Evolutionary conservation across 352 stramenopile genomes (phyloP).

Genomic region (Phytopythium oedochilum): DNA sequence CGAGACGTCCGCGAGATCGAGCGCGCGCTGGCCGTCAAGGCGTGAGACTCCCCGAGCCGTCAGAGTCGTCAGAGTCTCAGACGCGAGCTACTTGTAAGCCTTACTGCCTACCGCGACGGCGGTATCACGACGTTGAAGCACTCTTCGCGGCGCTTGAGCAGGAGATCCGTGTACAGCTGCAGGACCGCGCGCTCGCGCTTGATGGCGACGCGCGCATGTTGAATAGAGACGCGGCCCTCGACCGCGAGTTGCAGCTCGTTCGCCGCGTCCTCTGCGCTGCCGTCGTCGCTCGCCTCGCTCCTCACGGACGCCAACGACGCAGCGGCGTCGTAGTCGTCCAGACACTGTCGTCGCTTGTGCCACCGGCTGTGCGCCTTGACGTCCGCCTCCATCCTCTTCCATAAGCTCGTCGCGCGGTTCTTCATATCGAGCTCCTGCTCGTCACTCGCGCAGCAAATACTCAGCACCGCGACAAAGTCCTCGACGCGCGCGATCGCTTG

Average conservation of each 20-base stretch:
- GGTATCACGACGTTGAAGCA: constrained; percentile 27
- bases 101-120: constrained; percentile 5
- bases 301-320: neutral
- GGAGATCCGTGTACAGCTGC: constrained; percentile 37
- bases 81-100: neutral
- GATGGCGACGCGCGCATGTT: constrained; percentile 27
- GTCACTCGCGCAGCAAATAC: constrained; percentile 38
- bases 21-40: neutral
- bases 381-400: constrained; percentile 14
- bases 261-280: constrained; percentile 21
- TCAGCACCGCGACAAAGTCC: constrained; percentile 20
- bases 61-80: too few relatives aligned
- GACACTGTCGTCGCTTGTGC: neutral
- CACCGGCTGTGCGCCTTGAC: neutral
- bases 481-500: constrained; percentile 13
- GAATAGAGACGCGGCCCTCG: constrained; percentile 31
- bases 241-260: constrained; percentile 15
- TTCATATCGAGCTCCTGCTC: constrained; percentile 32
- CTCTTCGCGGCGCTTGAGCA: constrained; percentile 44
- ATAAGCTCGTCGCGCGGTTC: constrained; percentile 12
- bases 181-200: constrained; percentile 32
- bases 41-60: too few relatives aligned
- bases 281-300: constrained; percentile 14
- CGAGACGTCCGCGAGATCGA: constrained; percentile 1
- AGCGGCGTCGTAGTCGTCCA: neutral